A percentile compares a stretch with the other conserved stretches of the same genome.
phyloP scores from a whole-genome alignment of 2,329 filamentous ascomycete genomes.

The Colletotrichum endophyticum region DNA sequence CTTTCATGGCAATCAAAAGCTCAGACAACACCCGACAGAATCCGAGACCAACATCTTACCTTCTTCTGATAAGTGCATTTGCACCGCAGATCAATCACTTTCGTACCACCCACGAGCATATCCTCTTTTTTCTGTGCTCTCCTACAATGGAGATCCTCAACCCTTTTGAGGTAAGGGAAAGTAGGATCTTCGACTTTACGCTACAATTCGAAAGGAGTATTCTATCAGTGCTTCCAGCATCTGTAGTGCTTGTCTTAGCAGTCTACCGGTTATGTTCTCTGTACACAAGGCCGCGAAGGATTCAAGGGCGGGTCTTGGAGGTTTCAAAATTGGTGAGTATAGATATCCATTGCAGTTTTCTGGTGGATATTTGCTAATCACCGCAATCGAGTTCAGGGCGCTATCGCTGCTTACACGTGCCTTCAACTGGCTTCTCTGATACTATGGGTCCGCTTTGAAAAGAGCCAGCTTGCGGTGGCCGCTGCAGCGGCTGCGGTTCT shows the following conservation, averaged over 20 bases:
- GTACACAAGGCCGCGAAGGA: background rate
- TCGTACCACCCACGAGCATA: too few relatives aligned
- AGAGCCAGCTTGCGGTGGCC: background rate
- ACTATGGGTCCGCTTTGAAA: background rate
- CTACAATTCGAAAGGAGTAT: background rate
- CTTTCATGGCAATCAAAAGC: too few relatives aligned
- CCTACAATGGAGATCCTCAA: too few relatives aligned
- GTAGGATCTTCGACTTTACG: background rate
- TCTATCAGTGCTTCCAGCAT: background rate
- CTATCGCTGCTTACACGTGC: background rate
- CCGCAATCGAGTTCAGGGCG: background rate
- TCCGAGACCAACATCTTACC: too few relatives aligned
- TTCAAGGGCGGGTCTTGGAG: background rate
- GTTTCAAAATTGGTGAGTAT: too few relatives aligned
- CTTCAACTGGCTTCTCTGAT: background rate
- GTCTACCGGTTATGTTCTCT: background rate
- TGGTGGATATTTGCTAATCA: too few relatives aligned
- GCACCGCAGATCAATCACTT: too few relatives aligned
- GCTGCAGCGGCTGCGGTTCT: background rate
- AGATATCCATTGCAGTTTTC: too few relatives aligned
- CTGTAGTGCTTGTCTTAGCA: background rate
- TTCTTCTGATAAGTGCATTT: too few relatives aligned
- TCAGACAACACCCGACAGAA: too few relatives aligned
- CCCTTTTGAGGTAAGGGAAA: too few relatives aligned
- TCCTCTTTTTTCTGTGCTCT: too few relatives aligned